phyloP scores from a whole-genome alignment of 306 rosid species.

The Acacia crassicarpa region DNA sequence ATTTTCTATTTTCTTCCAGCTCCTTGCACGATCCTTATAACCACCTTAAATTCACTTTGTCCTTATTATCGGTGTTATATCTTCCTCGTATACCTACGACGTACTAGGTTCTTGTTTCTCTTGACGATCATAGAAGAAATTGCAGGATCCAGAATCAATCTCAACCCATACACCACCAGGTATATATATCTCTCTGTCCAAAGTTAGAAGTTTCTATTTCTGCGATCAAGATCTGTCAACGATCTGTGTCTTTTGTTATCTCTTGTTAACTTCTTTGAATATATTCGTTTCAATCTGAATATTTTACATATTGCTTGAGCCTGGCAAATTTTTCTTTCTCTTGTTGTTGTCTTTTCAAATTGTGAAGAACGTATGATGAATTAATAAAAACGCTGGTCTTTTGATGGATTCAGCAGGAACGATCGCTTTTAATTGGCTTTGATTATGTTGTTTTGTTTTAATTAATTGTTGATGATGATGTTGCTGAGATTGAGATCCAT shows the following conservation, averaged over 20 bases:
- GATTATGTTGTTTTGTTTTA: background rate
- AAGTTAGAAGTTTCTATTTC: background rate
- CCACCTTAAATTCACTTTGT: background rate
- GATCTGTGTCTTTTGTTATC: background rate
- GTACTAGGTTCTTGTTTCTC: background rate
- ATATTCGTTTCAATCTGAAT: background rate
- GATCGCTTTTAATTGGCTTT: background rate
- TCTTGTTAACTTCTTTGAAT: background rate
- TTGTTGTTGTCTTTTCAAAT: background rate
- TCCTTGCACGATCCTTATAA: background rate
- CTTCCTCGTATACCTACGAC: background rate
- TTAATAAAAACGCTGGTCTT: slow-evolving; percentile 5
- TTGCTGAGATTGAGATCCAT: background rate
- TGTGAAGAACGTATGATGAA: background rate
- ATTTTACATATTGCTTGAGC: background rate
- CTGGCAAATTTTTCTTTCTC: background rate
- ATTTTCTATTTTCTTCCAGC: background rate
- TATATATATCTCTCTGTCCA: background rate
- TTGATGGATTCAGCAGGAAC: slow-evolving; percentile 19
- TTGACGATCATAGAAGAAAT: background rate
- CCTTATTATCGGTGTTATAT: background rate
- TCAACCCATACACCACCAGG: slow-evolving; percentile 27
- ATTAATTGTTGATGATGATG: background rate
- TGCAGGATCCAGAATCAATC: background rate
- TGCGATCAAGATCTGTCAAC: background rate